Evolutionary conservation across 176 grass and related monocot genomes (phyloP).

Genomic region (Musa itinerans): DNA sequence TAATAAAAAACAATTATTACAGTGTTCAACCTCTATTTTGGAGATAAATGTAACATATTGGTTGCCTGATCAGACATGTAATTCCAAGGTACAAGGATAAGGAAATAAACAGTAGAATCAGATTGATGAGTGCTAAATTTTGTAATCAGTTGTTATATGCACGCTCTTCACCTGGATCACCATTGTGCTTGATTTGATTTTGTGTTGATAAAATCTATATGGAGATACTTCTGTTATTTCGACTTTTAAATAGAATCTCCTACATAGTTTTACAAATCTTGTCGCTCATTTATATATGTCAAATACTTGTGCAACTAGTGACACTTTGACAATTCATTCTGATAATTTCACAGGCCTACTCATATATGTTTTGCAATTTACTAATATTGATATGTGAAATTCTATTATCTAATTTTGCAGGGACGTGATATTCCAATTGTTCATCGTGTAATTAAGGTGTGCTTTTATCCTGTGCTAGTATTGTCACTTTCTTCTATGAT

Average conservation of each 20-base stretch:
- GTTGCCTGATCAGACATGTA: too few species aligned
- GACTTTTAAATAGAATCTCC: background rate
- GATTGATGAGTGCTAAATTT: too few species aligned
- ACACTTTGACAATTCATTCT: background rate
- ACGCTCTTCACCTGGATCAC: too few species aligned
- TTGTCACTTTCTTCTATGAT: background rate
- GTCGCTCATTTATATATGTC: background rate
- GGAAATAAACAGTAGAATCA: too few species aligned
- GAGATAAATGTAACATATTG: too few species aligned
- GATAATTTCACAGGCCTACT: background rate
- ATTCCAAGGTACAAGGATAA: too few species aligned
- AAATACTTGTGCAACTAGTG: background rate
- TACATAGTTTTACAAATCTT: background rate
- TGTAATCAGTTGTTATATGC: too few species aligned
- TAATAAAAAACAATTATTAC: too few species aligned
- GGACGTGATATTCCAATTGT: slow-evolving; percentile 81
- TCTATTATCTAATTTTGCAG: slow-evolving; percentile 31
- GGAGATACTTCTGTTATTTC: background rate
- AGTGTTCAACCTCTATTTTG: too few species aligned
- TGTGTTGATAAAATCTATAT: background rate
- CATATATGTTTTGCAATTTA: background rate
- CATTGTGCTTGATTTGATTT: background rate
- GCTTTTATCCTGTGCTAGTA: background rate
- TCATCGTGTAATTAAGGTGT: slow-evolving; percentile 90
- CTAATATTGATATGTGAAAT: background rate